Evolutionary conservation across 2,329 filamentous ascomycete genomes (phyloP), one percentile per base, ranked within the genome.

Genomic region (Cryoendolithus antarcticus): DNA sequence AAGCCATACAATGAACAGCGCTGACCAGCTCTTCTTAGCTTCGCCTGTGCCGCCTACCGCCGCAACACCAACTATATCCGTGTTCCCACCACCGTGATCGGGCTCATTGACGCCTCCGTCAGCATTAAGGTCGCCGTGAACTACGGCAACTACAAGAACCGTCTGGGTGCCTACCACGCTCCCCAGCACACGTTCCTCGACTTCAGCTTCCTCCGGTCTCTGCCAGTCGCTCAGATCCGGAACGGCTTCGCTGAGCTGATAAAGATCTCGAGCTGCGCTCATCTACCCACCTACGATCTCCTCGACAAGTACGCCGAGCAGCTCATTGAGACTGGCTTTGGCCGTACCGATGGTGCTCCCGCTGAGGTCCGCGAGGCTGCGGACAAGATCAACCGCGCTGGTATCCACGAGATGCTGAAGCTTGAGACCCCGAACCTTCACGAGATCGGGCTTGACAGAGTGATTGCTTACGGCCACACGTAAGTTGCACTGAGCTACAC

Each of bases 51-150:
- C 19, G 69, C 77, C 6, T 84, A 84, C 61, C 73, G 79, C 44
- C 69, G 80, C 49, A 82, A 75, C 61, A 83, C 80, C 33, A 82
- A 82, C 61, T 84, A 72, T 62, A 82, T 84, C 54, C 76, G 80
- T 35, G 71, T 84, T 6, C 80, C 80, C 2, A 84, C 80, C 0
- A 84, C 80, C 1, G 75, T 84, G 46, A 83, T 85, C 52, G 80
- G 80, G 7, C 66, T 85, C 35, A 84, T 84, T 44, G 80, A 85
- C 53, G 80, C 80, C 3, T 81, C 77, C 12, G 80, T 84, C 37
- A 80, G 75, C 29, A 84, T 84, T 65, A 83, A 84, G 56, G 80
- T 84, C n/a, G 80, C 77, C 9, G 79, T 84, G 51, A 84, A 84
- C 64, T 82, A 83, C 51, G 78, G 77, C 55, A 75, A 77, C 57